These are phyloP conservation scores for Candida quercuum DNA, from an alignment of 805 yeast species.

Conservation along the genomic window DNA sequence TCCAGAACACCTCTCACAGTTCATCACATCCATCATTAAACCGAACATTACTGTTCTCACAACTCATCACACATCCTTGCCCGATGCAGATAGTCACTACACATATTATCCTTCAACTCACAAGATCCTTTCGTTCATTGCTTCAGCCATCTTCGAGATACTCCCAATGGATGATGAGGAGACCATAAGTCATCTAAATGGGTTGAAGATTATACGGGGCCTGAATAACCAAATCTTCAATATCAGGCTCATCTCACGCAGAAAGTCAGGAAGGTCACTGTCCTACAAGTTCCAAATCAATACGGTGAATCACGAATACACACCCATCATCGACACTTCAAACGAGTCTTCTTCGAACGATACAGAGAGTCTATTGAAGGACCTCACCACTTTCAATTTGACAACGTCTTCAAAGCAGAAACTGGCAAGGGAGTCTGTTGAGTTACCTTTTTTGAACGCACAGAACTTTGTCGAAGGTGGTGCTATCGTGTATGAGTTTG, in stretches of 20 bases:
- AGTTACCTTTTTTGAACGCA: conserved; percentile 87
- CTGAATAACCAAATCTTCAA: conserved; percentile 43
- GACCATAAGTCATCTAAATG: conserved; percentile 32
- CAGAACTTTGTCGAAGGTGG: conserved; percentile 80
- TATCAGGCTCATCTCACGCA: conserved; percentile 54
- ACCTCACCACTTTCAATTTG: conserved; percentile 83
- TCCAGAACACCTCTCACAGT: conserved; percentile 38
- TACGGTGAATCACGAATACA: conserved; percentile 37
- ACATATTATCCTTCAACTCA: conserved; percentile 48
- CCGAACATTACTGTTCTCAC: conserved; percentile 43
- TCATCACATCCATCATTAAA: conserved; percentile 44
- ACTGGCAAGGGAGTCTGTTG: conserved; percentile 77
- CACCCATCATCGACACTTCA: conserved; percentile 20
- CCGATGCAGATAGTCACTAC: conserved; percentile 25
- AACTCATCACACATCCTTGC: conserved; percentile 39
- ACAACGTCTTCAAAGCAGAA: conserved; percentile 71
- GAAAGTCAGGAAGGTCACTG: conserved; percentile 82
- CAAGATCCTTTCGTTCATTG: conserved; percentile 59
- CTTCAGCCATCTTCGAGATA: conserved; percentile 67
- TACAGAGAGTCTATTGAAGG: conserved; percentile 54
- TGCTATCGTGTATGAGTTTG: conserved; percentile 93
- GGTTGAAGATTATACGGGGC: conserved; percentile 44
- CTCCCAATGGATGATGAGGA: conserved; percentile 52
- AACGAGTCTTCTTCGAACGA: conserved; percentile 29
- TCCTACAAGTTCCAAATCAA: conserved; percentile 51